Base-by-base conservation (phyloP, 192 early-diverging fungal genomes). In the Entomortierella parvispora region DNA sequence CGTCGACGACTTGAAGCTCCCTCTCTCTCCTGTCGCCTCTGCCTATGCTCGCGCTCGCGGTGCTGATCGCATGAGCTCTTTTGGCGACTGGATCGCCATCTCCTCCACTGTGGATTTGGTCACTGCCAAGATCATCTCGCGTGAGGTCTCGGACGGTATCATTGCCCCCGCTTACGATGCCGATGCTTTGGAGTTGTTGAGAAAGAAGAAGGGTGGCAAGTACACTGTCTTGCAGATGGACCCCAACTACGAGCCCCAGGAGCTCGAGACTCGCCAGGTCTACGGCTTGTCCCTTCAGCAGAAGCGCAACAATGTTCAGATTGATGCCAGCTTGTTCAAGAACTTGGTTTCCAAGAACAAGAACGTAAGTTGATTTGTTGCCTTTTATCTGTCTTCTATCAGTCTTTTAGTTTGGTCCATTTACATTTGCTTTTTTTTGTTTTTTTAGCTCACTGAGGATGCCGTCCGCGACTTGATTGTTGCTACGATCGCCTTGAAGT, bases 41-140 rank as follows among this genome's bases (percentile, higher is more conserved):
- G 97, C 97, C 15, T 99, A 99, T 80, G 96, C 97, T 44, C 94
- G 97, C 70, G 97, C 97, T 22, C 93, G 97, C 62, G 97, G 97
- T 45, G 96, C 96, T 47, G 97, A 99, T 81, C 94, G 97, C 80
- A 99, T 99, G 97, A 95, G 93, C 61, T 96, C 94, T 23, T 99
- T 99, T 63, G 97, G 97, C 76, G 97, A 99, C 84, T 99, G 96
- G 92, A 96, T 97, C 56, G 97, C 96, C 43, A 84, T 99, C 32
- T 93, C 91, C 51, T 93, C 94, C 72, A 87, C 69, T 26, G 93
- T 93, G 65, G 97, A 99, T 82, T 89, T 92, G 68, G 86, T 89
- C 26, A 99, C 97, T 15, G 97, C 97, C 62, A 91, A 90, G 80
- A 92, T 99, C 58, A 97, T 99, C 81, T 93, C 92, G 40, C 89